phyloP scores from a whole-genome alignment of 148 eudicot genomes.

The Nepenthes gracilis region DNA sequence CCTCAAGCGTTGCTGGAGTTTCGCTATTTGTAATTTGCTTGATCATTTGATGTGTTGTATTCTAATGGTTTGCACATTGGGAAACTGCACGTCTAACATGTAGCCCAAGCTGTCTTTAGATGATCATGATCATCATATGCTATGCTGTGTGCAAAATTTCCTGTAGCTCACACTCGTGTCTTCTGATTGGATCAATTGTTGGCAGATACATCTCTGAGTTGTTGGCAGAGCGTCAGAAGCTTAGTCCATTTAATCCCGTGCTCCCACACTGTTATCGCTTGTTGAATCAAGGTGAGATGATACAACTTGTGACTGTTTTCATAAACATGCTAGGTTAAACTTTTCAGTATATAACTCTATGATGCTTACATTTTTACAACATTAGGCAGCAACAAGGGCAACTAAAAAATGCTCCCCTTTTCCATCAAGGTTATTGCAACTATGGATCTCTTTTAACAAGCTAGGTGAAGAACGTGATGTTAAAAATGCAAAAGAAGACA shows the following conservation, averaged over 20 bases:
- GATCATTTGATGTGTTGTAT: too few relatives aligned
- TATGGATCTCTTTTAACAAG: neutral
- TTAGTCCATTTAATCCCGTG: conserved; percentile 72
- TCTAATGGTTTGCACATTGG: too few relatives aligned
- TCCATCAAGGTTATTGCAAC: too few relatives aligned
- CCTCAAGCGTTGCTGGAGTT: too few relatives aligned
- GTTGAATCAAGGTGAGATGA: conserved; percentile 78
- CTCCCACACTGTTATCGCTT: conserved; percentile 65
- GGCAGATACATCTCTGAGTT: conserved; percentile 77
- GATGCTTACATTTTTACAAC: neutral
- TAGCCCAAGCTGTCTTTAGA: too few relatives aligned
- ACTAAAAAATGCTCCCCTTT: too few relatives aligned
- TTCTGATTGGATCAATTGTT: conserved; percentile 3
- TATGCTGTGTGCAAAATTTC: neutral
- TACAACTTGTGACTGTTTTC: neutral
- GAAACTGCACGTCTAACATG: too few relatives aligned
- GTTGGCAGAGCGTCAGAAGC: conserved; percentile 75
- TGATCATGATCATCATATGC: neutral
- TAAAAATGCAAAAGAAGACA: too few relatives aligned
- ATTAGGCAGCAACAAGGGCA: too few relatives aligned
- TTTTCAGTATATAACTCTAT: neutral
- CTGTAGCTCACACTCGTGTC: neutral
- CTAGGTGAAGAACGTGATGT: neutral
- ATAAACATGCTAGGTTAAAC: neutral
- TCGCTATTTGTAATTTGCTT: too few relatives aligned